Evolutionary conservation across 257 asterid species (phyloP).

Genomic region (Solanum megistacrolobum): DNA sequence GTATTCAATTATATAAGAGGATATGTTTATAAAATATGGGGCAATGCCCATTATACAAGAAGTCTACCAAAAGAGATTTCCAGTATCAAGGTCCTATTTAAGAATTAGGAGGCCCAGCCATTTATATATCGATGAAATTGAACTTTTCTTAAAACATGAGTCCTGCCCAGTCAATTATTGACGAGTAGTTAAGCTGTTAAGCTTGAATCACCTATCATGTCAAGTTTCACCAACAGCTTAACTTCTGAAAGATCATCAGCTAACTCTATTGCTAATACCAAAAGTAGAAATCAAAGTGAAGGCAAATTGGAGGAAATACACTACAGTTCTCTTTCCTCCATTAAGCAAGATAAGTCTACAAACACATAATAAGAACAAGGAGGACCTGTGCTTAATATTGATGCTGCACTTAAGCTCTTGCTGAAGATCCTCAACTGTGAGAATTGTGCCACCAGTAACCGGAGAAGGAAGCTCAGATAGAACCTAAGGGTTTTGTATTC

Average conservation of each 20-base stretch:
- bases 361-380: conserved; percentile 2
- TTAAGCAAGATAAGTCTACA: not conserved
- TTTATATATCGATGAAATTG: not conserved
- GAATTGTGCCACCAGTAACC: conserved; percentile 68
- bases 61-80: not conserved
- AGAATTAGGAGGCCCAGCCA: not conserved
- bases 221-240: not conserved
- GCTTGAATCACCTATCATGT: not conserved
- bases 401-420: conserved; percentile 89
- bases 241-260: not conserved
- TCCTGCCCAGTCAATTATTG: not conserved
- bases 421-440: conserved; percentile 90
- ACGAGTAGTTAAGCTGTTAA: not conserved
- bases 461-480: conserved; percentile 84
- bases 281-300: not conserved
- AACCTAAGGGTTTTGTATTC: conserved; percentile 36
- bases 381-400: conserved; percentile 76
- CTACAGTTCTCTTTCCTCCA: not conserved
- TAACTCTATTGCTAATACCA: not conserved
- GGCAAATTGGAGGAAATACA: not conserved
- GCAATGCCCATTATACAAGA: not conserved
- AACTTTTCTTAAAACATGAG: not conserved
- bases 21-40: not conserved
- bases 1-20: not conserved
- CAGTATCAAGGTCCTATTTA: not conserved